phyloP scores from a whole-genome alignment of 139 green algal genomes.

The Edaphochlamys debaryana region DNA sequence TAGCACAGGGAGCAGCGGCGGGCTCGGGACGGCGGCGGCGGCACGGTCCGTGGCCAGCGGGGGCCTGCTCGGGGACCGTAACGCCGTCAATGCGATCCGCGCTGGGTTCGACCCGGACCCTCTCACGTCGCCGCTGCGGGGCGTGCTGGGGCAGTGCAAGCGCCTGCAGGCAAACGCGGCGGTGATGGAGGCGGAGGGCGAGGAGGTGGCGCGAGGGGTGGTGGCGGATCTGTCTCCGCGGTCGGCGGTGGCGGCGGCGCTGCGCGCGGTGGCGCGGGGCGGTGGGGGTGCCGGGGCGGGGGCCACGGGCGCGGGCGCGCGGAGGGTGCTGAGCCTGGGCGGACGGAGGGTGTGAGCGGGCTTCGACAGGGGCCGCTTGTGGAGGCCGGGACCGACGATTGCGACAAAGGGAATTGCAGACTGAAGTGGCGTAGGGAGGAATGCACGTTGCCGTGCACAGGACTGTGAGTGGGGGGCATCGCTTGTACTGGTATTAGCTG shows the following conservation, averaged over 20 bases:
- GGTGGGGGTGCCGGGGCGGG: background rate
- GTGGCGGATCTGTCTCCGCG: slow-evolving; percentile 28
- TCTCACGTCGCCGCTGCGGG: slow-evolving; percentile 13
- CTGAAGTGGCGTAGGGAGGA: no score
- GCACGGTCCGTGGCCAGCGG: no score
- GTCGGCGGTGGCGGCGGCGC: slow-evolving; percentile 21
- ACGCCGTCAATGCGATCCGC: background rate
- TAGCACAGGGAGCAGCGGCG: background rate
- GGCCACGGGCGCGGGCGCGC: no score
- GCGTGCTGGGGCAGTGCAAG: slow-evolving; percentile 27
- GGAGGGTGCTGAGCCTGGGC: no score
- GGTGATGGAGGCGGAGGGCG: slow-evolving; percentile 20
- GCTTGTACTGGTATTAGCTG: no score
- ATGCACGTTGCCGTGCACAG: no score
- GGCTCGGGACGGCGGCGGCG: background rate
- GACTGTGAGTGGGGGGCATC: no score
- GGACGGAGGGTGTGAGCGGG: no score
- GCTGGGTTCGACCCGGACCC: slow-evolving; percentile 17
- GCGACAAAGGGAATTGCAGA: no score
- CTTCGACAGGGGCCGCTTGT: no score
- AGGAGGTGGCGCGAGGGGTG: slow-evolving; percentile 16
- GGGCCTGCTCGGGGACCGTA: background rate
- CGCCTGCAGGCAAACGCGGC: slow-evolving; percentile 17
- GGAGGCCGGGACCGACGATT: no score
- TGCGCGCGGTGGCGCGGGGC: background rate